phyloP scores from a whole-genome alignment of 1,284 basidiomycete genomes.

The Microstroma glucosiphilum region DNA sequence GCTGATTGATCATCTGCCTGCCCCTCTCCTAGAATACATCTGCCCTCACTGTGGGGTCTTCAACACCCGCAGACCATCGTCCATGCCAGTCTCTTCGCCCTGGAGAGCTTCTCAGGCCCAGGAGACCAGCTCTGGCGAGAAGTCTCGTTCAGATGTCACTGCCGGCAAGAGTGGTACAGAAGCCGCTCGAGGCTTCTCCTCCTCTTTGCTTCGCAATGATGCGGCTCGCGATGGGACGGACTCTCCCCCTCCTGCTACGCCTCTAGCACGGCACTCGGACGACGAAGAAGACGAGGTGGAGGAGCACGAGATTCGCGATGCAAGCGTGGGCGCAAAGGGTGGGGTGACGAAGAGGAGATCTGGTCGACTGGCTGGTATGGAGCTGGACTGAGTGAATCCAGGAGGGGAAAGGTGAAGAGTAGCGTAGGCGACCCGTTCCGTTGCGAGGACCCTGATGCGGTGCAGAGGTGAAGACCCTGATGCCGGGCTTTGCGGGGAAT shows the following conservation, averaged over 20 bases:
- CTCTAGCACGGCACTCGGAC: neutral
- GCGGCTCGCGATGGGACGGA: neutral
- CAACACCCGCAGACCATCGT: slow-evolving; percentile 55
- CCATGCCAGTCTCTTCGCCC: slow-evolving; percentile 42
- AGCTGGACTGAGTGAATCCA: too few relatives aligned
- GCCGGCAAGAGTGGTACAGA: too few relatives aligned
- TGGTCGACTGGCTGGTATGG: too few relatives aligned
- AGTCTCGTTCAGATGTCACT: too few relatives aligned
- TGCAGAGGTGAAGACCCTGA: too few relatives aligned
- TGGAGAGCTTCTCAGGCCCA: slow-evolving; percentile 11
- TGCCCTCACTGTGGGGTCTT: slow-evolving; percentile 70
- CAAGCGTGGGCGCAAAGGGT: too few relatives aligned
- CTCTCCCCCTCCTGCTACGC: slow-evolving; percentile 3
- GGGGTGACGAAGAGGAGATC: too few relatives aligned
- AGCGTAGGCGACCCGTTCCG: too few relatives aligned
- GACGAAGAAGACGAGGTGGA: slow-evolving; percentile 6
- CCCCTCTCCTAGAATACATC: slow-evolving; percentile 64
- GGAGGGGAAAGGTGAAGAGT: too few relatives aligned
- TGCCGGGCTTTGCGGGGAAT: too few relatives aligned
- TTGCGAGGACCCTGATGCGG: too few relatives aligned
- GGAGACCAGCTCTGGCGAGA: neutral
- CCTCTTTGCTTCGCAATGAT: neutral
- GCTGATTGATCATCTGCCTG: too few relatives aligned
- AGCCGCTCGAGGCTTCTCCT: neutral
- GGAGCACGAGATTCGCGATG: neutral